phyloP scores from a whole-genome alignment of 2,329 filamentous ascomycete genomes.

The Blumeria graminis region DNA sequence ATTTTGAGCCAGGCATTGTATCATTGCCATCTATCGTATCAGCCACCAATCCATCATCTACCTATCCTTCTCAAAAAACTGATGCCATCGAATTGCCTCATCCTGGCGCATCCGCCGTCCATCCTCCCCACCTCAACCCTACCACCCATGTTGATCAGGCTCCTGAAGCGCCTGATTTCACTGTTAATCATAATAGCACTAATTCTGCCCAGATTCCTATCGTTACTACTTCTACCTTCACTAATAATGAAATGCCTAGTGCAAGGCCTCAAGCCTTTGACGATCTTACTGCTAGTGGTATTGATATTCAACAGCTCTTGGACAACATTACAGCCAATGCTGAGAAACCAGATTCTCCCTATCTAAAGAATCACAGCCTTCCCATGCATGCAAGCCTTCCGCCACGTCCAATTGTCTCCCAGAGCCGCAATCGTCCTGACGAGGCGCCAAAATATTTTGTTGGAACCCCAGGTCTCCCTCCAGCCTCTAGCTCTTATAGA shows the following conservation, averaged over 20 bases:
- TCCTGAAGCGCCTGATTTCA: neutral
- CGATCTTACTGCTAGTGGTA: slow-evolving; percentile 12
- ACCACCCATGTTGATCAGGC: slow-evolving; percentile 5
- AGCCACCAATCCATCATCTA: slow-evolving; percentile 5
- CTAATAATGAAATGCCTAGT: neutral
- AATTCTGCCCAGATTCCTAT: slow-evolving; percentile 1
- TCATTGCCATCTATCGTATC: slow-evolving; percentile 9
- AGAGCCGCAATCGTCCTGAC: slow-evolving; percentile 10
- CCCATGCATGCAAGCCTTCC: slow-evolving; percentile 16
- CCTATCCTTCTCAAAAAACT: neutral
- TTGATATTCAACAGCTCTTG: slow-evolving; percentile 17
- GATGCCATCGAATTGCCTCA: slow-evolving; percentile 3
- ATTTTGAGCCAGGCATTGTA: slow-evolving; percentile 10
- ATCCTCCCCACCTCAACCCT: slow-evolving; percentile 7
- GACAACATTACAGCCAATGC: slow-evolving; percentile 18
- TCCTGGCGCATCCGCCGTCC: slow-evolving; percentile 3
- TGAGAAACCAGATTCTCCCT: slow-evolving; percentile 10
- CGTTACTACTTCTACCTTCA: neutral
- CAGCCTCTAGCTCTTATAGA: slow-evolving; percentile 12
- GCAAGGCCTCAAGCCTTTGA: slow-evolving; percentile 9
- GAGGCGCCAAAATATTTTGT: slow-evolving; percentile 14
- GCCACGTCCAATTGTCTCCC: slow-evolving; percentile 15
- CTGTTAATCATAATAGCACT: neutral
- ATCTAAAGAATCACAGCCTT: slow-evolving; percentile 10
- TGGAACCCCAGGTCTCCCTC: slow-evolving; percentile 10